Evolutionary conservation across 331 rosid genomes (phyloP).

Genomic region (Pyrus hybrid): DNA sequence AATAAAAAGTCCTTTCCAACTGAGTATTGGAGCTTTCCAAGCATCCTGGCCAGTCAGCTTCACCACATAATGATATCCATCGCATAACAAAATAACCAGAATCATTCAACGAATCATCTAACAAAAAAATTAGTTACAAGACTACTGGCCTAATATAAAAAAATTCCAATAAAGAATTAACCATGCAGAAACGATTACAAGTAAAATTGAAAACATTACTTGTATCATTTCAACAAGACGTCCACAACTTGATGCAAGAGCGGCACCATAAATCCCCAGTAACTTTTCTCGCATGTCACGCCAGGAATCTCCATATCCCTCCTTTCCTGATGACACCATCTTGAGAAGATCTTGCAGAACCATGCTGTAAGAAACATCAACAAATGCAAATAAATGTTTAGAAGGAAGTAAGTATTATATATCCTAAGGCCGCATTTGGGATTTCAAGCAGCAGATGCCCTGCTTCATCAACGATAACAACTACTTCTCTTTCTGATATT

Average conservation of each 20-base stretch:
- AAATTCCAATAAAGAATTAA: conserved; percentile 4
- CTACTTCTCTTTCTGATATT: not conserved
- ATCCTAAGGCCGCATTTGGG: not conserved
- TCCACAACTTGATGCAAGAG: conserved; percentile 70
- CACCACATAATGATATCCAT: not conserved
- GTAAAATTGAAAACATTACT: conserved; percentile 33
- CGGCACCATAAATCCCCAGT: conserved; percentile 55
- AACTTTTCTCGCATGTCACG: conserved; percentile 48
- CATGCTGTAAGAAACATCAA: conserved; percentile 46
- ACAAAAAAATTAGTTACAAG: not conserved
- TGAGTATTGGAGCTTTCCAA: not conserved
- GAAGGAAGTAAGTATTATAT: conserved; percentile 3
- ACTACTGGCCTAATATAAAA: not conserved
- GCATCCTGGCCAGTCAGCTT: not conserved
- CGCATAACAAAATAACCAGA: not conserved
- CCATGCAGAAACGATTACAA: not conserved
- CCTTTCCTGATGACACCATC: conserved; percentile 44
- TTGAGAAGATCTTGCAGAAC: conserved; percentile 84
- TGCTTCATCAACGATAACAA: not conserved
- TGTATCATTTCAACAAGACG: conserved; percentile 67
- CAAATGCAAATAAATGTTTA: conserved; percentile 20
- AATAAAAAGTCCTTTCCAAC: not conserved
- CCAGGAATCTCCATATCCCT: conserved; percentile 62
- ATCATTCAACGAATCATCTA: not conserved
- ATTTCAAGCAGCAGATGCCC: not conserved